These are phyloP conservation scores for Suillus cothurnatus DNA, from an alignment of 768 basidiomycete genomes.

Conservation along the genomic window DNA sequence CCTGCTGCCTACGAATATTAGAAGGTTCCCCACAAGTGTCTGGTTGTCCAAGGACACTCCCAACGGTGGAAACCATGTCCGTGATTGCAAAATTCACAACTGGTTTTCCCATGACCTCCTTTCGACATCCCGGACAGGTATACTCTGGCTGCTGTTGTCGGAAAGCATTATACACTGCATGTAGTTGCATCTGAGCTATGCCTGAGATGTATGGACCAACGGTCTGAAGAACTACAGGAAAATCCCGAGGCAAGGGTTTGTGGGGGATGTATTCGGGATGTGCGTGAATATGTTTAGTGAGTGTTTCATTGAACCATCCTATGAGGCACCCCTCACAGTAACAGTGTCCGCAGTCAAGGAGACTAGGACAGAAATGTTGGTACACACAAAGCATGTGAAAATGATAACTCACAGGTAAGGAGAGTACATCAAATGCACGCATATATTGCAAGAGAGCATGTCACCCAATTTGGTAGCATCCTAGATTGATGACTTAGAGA, in stretches of 20 bases:
- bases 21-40: slow-evolving; percentile 33
- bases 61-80: slow-evolving; percentile 51
- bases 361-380: slow-evolving; percentile 36
- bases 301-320: slow-evolving; percentile 53
- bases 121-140: slow-evolving; percentile 70
- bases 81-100: slow-evolving; percentile 66
- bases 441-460: slow-evolving; percentile 63
- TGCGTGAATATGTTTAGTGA: slow-evolving; percentile 47
- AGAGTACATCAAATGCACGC: slow-evolving; percentile 61
- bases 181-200: slow-evolving; percentile 21
- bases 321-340: slow-evolving; percentile 66
- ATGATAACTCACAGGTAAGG: slow-evolving; percentile 58
- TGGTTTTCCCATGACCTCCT: slow-evolving; percentile 49
- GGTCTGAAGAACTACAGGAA: slow-evolving; percentile 20
- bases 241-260: slow-evolving; percentile 17
- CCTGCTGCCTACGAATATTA: neutral
- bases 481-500: slow-evolving; percentile 28
- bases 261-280: slow-evolving; percentile 50
- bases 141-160: slow-evolving; percentile 49
- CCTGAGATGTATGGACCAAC: slow-evolving; percentile 9
- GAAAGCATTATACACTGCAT: slow-evolving; percentile 22
- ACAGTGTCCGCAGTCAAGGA: slow-evolving; percentile 69
- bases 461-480: slow-evolving; percentile 53
- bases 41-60: slow-evolving; percentile 48
- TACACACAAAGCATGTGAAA: slow-evolving; percentile 5